phyloP scores from a whole-genome alignment of 306 rosid genomes.

The Quercus engelmannii region DNA sequence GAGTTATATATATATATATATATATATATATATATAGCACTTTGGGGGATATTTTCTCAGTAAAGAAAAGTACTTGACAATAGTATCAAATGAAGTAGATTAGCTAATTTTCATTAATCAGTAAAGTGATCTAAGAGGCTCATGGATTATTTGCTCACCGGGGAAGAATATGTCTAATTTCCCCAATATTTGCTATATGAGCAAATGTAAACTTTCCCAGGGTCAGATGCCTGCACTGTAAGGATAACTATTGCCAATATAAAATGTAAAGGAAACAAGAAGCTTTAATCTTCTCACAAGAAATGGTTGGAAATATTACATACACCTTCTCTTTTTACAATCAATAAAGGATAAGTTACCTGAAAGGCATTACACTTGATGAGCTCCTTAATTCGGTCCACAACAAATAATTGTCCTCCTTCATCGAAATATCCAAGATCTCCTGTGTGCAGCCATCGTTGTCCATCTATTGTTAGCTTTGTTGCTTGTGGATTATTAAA shows the following conservation, averaged over 20 bases:
- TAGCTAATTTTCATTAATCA: no score
- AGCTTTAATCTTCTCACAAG: background rate
- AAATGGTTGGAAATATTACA: background rate
- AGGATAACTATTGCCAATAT: no score
- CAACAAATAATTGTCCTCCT: constrained; percentile 34
- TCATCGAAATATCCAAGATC: constrained; percentile 50
- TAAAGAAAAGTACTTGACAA: background rate
- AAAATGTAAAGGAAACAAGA: background rate
- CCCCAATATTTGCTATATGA: no score
- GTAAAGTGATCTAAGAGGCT: no score
- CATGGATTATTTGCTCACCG: no score
- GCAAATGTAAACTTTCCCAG: no score
- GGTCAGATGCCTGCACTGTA: no score
- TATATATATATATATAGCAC: no score
- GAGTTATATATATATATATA: no score
- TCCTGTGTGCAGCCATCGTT: constrained; percentile 46
- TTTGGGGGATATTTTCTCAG: background rate
- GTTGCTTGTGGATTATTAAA: constrained; percentile 43
- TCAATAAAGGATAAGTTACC: constrained; percentile 5
- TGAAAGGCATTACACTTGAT: constrained; percentile 43
- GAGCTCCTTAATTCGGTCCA: constrained; percentile 52
- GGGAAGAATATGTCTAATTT: no score
- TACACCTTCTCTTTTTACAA: background rate
- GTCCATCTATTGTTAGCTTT: constrained; percentile 30
- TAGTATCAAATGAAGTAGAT: background rate